These are phyloP conservation scores for Neonectria faginata DNA, from an alignment of 2,329 filamentous ascomycete species.

Conservation along the genomic window DNA sequence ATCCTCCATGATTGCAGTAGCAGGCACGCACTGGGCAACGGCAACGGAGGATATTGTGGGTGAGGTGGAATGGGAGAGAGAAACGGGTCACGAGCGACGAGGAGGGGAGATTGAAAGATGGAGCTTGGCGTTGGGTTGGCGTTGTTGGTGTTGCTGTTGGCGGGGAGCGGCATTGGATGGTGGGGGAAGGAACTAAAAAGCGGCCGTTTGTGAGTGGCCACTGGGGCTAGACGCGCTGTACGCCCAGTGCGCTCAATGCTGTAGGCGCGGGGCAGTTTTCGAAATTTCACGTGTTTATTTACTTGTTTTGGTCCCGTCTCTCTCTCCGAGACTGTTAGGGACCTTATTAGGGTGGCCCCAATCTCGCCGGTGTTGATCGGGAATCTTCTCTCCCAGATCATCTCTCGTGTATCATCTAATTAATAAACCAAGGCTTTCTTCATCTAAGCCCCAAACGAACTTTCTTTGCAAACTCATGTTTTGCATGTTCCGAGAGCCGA, in stretches of 20 bases:
- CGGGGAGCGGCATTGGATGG: conserved; percentile 29
- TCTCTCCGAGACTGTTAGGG: not conserved
- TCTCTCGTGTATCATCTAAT: not conserved
- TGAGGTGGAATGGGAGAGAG: conserved; percentile 1
- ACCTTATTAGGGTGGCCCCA: not conserved
- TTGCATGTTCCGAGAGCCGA: not conserved
- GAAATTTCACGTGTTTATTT: conserved; percentile 25
- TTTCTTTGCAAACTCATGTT: not conserved
- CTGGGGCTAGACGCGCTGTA: conserved; percentile 24
- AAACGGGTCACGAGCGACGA: conserved; percentile 21
- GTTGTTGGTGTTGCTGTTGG: conserved; percentile 29
- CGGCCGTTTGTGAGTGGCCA: conserved; percentile 29
- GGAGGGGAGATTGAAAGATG: conserved; percentile 15
- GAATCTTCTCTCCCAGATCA: conserved; percentile 14
- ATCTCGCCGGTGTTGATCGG: not conserved
- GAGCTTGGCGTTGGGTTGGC: conserved; percentile 29
- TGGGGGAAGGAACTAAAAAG: conserved; percentile 39
- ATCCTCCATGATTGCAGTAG: conserved; percentile 78
- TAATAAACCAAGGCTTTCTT: not conserved
- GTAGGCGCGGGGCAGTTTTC: conserved; percentile 26
- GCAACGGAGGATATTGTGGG: not conserved
- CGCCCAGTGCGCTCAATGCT: conserved; percentile 4
- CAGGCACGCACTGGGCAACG: conserved; percentile 21
- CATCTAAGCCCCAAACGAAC: not conserved
- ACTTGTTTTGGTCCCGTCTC: not conserved